Evolutionary conservation across 177 flowering plant species (phyloP).

Genomic region (Tripterygium wilfordii): DNA sequence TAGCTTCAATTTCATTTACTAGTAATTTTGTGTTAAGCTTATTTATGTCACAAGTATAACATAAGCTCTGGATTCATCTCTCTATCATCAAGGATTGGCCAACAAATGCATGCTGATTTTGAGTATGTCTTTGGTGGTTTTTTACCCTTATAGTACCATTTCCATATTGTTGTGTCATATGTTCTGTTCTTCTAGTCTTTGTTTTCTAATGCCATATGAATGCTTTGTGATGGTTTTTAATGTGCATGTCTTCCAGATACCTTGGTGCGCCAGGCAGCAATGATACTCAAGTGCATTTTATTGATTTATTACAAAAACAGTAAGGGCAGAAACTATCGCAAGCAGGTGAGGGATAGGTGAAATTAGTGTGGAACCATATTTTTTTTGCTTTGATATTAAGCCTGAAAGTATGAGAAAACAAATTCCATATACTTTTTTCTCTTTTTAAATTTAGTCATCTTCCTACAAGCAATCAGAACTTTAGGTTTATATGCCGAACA

Average conservation of each 20-base stretch:
- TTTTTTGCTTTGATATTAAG: not conserved
- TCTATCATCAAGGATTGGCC: no score
- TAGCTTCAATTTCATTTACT: no score
- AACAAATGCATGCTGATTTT: no score
- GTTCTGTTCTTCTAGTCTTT: no score
- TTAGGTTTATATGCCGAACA: not conserved
- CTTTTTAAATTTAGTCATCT: not conserved
- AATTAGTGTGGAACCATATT: not conserved
- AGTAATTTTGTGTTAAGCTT: no score
- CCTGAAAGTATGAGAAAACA: not conserved
- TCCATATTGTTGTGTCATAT: no score
- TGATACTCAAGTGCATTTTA: constrained; percentile 60
- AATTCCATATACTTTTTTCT: not conserved
- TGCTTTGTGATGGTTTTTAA: no score
- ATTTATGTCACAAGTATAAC: no score
- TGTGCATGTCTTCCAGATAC: constrained; percentile 41
- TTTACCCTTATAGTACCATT: no score
- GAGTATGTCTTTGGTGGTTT: no score
- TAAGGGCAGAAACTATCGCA: constrained; percentile 71
- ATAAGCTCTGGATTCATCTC: no score
- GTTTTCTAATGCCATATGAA: no score
- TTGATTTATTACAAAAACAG: constrained; percentile 71
- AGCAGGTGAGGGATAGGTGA: constrained; percentile 42
- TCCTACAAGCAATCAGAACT: not conserved
- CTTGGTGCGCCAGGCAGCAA: constrained; percentile 76